phyloP scores from a whole-genome alignment of 1,284 basidiomycete genomes.

The Ceratobasidium sp. region DNA sequence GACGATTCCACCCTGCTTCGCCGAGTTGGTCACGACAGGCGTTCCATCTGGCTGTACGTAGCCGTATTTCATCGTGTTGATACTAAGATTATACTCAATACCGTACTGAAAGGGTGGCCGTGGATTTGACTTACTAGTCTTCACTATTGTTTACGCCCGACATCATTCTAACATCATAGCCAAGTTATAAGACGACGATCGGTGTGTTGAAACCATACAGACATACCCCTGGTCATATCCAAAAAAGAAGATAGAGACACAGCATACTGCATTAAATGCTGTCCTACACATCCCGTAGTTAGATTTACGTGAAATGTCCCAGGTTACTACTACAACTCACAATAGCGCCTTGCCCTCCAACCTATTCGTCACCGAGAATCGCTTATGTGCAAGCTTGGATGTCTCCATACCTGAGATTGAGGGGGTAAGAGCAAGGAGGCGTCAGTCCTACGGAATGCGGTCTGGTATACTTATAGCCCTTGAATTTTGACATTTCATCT shows the following conservation, averaged over 20 bases:
- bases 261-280: constrained; percentile 43
- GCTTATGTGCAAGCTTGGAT: constrained; percentile 42
- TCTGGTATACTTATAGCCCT: constrained; percentile 13
- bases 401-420: constrained; percentile 13
- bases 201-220: not conserved
- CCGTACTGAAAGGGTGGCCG: constrained; percentile 53
- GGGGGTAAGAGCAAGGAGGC: not conserved
- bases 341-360: constrained; percentile 37
- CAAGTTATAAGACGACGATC: not conserved
- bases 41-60: constrained; percentile 63
- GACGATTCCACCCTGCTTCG: constrained; percentile 66
- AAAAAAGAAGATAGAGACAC: constrained; percentile 54
- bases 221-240: constrained; percentile 66
- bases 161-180: constrained; percentile 58
- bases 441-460: not conserved
- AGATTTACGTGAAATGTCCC: not conserved
- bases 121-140: constrained; percentile 62
- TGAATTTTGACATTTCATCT: constrained; percentile 14
- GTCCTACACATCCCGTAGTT: constrained; percentile 2
- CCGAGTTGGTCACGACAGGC: constrained; percentile 66
- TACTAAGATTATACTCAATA: constrained; percentile 21
- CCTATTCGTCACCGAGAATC: constrained; percentile 39
- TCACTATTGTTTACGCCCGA: constrained; percentile 67
- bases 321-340: constrained; percentile 9
- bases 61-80: constrained; percentile 51